These are phyloP conservation scores for Apiospora koreana DNA, from an alignment of 2,329 filamentous ascomycete genomes.

Conservation along the genomic window DNA sequence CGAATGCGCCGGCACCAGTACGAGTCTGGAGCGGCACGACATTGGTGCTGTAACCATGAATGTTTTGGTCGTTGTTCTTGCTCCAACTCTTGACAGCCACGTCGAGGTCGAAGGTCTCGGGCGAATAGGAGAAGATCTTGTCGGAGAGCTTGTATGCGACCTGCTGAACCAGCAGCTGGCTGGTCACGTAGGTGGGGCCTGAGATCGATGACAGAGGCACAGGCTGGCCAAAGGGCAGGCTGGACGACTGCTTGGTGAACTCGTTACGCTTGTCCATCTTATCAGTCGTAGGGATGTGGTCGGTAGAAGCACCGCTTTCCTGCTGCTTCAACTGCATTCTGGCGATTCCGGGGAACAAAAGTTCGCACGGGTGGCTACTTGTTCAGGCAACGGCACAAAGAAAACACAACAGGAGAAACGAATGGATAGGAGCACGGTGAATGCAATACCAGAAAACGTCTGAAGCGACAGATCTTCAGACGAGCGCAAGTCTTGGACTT, in stretches of 20 bases:
- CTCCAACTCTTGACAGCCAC: slow-evolving; percentile 80
- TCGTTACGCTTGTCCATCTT: slow-evolving; percentile 30
- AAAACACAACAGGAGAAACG: not conserved
- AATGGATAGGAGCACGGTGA: not conserved
- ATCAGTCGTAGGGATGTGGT: slow-evolving; percentile 19
- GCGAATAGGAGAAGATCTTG: slow-evolving; percentile 96
- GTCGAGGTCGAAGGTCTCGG: slow-evolving; percentile 90
- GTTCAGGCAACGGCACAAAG: not conserved
- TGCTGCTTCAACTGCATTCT: slow-evolving; percentile 30
- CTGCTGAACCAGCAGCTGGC: slow-evolving; percentile 92
- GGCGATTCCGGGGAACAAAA: not conserved
- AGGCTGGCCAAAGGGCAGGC: slow-evolving; percentile 58
- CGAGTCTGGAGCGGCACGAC: slow-evolving; percentile 84
- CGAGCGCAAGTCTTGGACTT: not conserved
- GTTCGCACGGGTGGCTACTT: not conserved
- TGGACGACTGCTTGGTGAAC: slow-evolving; percentile 47
- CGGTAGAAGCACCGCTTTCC: slow-evolving; percentile 14
- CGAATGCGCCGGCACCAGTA: slow-evolving; percentile 84
- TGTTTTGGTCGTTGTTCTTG: slow-evolving; percentile 69
- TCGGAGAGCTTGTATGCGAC: slow-evolving; percentile 93
- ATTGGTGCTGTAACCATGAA: slow-evolving; percentile 76
- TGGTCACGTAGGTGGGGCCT: slow-evolving; percentile 89
- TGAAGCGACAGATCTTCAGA: not conserved
- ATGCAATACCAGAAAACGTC: not conserved
- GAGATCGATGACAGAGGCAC: slow-evolving; percentile 64